Evolutionary conservation across 108 stramenopile species (phyloP), one percentile per base, ranked within the genome.

Genomic region (Fragilaria crotonensis): DNA sequence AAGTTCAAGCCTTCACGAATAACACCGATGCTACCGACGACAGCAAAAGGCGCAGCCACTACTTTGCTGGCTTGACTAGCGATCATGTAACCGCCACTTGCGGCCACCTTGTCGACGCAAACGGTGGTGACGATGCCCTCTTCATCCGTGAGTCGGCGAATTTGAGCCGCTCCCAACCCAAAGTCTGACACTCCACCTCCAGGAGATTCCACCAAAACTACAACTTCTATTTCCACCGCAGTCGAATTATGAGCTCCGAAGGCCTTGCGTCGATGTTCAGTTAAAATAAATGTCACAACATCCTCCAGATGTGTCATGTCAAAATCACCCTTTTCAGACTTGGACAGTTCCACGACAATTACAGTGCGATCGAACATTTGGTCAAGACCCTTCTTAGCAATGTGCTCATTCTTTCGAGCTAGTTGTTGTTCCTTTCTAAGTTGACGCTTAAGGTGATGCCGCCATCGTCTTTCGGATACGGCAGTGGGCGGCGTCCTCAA

Each of bases 1-100:
- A 89, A 60, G 48, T 93, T 93, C 28, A 93, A 58, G 5, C 66
- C 70, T 52, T 93, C 82, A 61, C 67, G 66, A 0, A 84, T 59
- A 1, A 93, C 91, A 18, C 91, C 91, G 30, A 93, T 81, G 14
- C 66, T 70, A 28, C 91, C 91, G 1, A 93, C 64, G 57, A 80
- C 63, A 25, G 91, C 85, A 80, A 93, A 93, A 17, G 87, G 87
- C 7, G 91, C 89, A 11, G 81, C 83, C 23, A 83, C 57, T 5
- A 90, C 45, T 22, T 77, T 64, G 30, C 76, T 54, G 21, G 89
- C 81, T 52, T 86, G 85, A 50, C 73, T 69, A 28, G 83, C 83
- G 57, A 69, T 69, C 68, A 69, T 69, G 25, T 65, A 54, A 18
- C 58, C 58, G 1, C 64, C 64, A 30, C 29, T 31, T 25, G 64